Conservation (phyloP, 139 green algal species). For the Ettlia oleoabundans region DNA sequence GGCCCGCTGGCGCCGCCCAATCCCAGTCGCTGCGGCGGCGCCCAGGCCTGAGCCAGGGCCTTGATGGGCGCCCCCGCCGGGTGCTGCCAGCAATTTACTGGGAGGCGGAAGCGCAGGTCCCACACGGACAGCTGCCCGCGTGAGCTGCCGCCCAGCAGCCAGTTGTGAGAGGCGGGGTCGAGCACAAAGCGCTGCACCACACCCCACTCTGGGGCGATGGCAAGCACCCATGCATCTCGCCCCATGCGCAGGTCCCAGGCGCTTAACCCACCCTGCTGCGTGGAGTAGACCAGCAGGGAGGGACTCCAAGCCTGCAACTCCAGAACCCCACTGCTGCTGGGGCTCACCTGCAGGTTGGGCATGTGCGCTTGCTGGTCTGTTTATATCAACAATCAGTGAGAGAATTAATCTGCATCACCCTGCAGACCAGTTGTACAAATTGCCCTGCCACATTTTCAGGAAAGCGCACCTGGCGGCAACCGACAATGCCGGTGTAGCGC, state of each 20-base stretch:
- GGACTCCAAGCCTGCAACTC: slow-evolving; percentile 63
- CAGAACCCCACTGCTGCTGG: slow-evolving; percentile 62
- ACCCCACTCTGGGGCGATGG: slow-evolving; percentile 50
- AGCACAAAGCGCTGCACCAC: slow-evolving; percentile 58
- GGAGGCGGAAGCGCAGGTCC: slow-evolving; percentile 83
- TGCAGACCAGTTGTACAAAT: background rate
- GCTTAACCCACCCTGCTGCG: slow-evolving; percentile 72
- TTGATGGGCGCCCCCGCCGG: slow-evolving; percentile 48
- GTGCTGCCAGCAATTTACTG: slow-evolving; percentile 44
- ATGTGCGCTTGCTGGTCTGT: background rate
- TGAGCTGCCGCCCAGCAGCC: slow-evolving; percentile 73
- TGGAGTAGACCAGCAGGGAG: slow-evolving; percentile 72
- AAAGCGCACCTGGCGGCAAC: slow-evolving; percentile 15
- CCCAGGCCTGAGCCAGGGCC: slow-evolving; percentile 60
- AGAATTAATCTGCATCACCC: background rate
- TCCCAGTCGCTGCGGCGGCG: slow-evolving; percentile 52
- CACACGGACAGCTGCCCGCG: slow-evolving; percentile 73
- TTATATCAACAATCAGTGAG: background rate
- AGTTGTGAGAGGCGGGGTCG: slow-evolving; percentile 60
- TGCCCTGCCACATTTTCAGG: background rate
- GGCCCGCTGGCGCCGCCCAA: slow-evolving; percentile 49
- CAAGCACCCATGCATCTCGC: slow-evolving; percentile 68
- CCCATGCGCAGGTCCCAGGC: slow-evolving; percentile 76
- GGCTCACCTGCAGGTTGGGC: slow-evolving; percentile 44
- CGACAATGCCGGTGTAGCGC: slow-evolving; percentile 63